These are phyloP conservation scores for Ploettnerulaceae sp. DNA, from an alignment of 2,329 filamentous ascomycete genomes.

Conservation along the genomic window DNA sequence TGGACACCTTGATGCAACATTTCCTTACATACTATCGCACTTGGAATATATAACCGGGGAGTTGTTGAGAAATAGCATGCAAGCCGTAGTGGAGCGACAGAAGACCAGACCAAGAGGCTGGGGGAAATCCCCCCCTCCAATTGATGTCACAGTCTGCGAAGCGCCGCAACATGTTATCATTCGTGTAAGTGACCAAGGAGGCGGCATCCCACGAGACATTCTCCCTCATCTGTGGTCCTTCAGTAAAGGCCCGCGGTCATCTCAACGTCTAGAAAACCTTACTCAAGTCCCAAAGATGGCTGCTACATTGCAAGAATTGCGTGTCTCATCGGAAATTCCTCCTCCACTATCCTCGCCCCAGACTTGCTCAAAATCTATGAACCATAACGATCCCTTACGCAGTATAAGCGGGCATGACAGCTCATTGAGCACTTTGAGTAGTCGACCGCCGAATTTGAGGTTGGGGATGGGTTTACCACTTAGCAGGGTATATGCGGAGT, in stretches of 20 bases:
- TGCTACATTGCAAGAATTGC: constrained; percentile 86
- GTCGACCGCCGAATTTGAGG: constrained; percentile 77
- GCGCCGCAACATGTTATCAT: constrained; percentile 93
- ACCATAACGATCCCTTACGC: background rate
- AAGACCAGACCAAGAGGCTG: constrained; percentile 34
- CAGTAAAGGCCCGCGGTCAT: constrained; percentile 79
- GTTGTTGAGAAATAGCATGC: constrained; percentile 88
- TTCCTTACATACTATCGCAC: constrained; percentile 94
- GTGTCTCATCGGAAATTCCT: constrained; percentile 33
- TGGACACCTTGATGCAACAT: constrained; percentile 83
- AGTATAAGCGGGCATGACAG: constrained; percentile 22
- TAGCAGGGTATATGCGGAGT: constrained; percentile 92
- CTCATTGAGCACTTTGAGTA: constrained; percentile 75
- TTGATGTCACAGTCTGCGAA: constrained; percentile 93
- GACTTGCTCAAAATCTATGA: background rate
- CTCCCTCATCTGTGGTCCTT: constrained; percentile 95
- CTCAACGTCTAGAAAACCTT: constrained; percentile 77
- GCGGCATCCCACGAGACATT: constrained; percentile 80
- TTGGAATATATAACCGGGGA: constrained; percentile 97
- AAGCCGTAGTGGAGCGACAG: constrained; percentile 79
- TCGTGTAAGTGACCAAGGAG: constrained; percentile 90
- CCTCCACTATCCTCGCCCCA: background rate
- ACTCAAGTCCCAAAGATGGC: constrained; percentile 84
- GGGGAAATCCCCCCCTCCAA: constrained; percentile 59
- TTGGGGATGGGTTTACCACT: constrained; percentile 92